Conservation (phyloP, 129 eudicot species). For the Artemisia annua region DNA sequence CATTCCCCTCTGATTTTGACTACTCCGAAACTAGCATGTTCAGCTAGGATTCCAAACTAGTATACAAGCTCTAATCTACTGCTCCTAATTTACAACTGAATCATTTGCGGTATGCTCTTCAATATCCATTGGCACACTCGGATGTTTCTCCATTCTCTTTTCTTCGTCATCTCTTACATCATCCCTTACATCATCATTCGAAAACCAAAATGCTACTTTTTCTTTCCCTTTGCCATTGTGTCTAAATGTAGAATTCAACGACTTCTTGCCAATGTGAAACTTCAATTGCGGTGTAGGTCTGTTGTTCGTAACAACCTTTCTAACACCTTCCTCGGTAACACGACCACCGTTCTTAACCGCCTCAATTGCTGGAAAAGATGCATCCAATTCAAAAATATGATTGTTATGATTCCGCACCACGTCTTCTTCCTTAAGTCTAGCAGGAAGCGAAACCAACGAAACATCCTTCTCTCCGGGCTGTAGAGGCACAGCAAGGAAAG, state of each 20-base stretch:
- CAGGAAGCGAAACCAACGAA: conserved; percentile 45
- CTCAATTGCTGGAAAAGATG: conserved; percentile 37
- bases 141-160: conserved; percentile 55
- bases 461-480: conserved; percentile 64
- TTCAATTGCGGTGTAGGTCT: conserved; percentile 52
- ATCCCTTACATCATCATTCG: conserved; percentile 41
- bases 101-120: conserved; percentile 41
- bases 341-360: conserved; percentile 12
- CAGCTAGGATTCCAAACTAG: conserved; percentile 57
- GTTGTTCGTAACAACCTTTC: conserved; percentile 33
- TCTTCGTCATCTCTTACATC: conserved; percentile 61
- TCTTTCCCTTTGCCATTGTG: conserved; percentile 28
- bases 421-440: conserved; percentile 43
- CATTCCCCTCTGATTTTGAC: conserved; percentile 46
- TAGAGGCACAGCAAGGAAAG: conserved; percentile 64
- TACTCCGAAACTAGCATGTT: conserved; percentile 53
- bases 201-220: conserved; percentile 41
- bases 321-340: conserved; percentile 36
- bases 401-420: conserved; percentile 31
- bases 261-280: conserved; percentile 41
- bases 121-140: conserved; percentile 51
- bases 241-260: conserved; percentile 18
- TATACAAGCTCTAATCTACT: conserved; percentile 65
- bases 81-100: conserved; percentile 71
- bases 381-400: conserved; percentile 44